Evolutionary conservation across 1,139 yeast species (phyloP).

Genomic region (Geotrichum bryndzae): DNA sequence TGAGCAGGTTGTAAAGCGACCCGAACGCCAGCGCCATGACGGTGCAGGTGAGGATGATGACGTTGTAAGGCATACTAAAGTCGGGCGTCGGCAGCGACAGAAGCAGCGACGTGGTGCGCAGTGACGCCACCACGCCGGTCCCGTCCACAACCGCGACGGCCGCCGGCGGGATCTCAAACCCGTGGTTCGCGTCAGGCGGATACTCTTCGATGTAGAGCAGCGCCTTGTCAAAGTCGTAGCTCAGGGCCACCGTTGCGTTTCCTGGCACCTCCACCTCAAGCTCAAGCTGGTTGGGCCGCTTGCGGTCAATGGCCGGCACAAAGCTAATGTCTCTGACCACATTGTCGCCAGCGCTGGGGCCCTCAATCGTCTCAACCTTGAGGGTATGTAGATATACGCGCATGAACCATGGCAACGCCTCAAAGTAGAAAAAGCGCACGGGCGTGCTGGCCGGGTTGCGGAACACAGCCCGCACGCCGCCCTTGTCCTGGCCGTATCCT

Average conservation of each 20-base stretch:
- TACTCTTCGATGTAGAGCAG: constrained; percentile 81
- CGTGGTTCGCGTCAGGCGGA: constrained; percentile 99
- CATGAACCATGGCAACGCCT: constrained; percentile 91
- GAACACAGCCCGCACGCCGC: constrained; percentile 78
- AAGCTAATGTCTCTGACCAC: constrained; percentile 54
- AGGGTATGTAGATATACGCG: constrained; percentile 68
- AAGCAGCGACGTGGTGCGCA: constrained; percentile 79
- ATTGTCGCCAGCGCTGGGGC: constrained; percentile 23
- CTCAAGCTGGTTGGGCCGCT: constrained; percentile 80
- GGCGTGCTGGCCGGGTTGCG: constrained; percentile 52
- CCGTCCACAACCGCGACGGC: constrained; percentile 50
- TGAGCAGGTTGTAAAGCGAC: constrained; percentile 68
- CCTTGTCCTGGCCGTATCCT: constrained; percentile 86
- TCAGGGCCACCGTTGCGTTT: constrained; percentile 51
- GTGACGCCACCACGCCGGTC: constrained; percentile 40
- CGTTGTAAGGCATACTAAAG: constrained; percentile 98
- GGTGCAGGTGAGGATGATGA: constrained; percentile 88
- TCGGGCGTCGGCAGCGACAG: constrained; percentile 94
- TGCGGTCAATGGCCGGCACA: constrained; percentile 72
- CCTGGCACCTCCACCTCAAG: constrained; percentile 61
- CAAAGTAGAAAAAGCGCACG: constrained; percentile 59
- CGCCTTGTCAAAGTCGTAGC: constrained; percentile 82
- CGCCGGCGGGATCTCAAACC: constrained; percentile 87
- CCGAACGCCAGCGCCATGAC: constrained; percentile 92
- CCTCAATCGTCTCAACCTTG: constrained; percentile 19